Conservation (phyloP, 805 yeast species). For the Wickerhamiella nectarea region DNA sequence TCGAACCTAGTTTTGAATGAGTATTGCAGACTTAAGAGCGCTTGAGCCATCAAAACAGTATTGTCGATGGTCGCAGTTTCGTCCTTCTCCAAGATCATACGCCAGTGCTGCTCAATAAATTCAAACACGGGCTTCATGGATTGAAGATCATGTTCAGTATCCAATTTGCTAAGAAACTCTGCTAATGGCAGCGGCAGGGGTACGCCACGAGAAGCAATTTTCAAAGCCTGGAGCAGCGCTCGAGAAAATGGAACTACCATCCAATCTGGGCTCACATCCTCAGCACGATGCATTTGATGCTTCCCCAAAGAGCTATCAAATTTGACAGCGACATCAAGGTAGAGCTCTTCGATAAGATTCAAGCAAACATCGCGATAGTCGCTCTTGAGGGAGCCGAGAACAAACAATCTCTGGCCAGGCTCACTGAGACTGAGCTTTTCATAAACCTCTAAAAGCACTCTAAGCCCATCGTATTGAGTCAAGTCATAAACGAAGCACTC, state of each 20-base stretch:
- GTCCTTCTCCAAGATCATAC: neutral
- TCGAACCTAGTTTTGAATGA: neutral
- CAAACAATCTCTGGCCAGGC: neutral
- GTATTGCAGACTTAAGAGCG: neutral
- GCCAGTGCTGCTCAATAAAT: neutral
- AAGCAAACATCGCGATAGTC: neutral
- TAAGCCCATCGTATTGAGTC: neutral
- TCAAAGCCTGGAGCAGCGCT: neutral
- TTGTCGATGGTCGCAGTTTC: neutral
- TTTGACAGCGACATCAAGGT: neutral
- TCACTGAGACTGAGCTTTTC: neutral
- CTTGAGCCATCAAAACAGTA: neutral
- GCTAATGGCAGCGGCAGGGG: neutral
- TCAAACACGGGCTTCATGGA: neutral
- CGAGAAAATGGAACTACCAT: neutral
- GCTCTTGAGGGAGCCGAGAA: neutral
- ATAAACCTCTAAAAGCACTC: neutral
- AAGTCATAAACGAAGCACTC: neutral
- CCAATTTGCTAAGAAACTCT: neutral
- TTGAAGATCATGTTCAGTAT: neutral
- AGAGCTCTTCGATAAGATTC: neutral
- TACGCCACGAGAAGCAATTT: neutral
- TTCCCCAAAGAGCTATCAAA: neutral
- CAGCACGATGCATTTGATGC: neutral
- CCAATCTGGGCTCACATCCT: neutral